Evolutionary conservation across 108 stramenopile species (phyloP), one percentile per base, ranked within the genome.

Genomic region (Licmophora abbreviata): DNA sequence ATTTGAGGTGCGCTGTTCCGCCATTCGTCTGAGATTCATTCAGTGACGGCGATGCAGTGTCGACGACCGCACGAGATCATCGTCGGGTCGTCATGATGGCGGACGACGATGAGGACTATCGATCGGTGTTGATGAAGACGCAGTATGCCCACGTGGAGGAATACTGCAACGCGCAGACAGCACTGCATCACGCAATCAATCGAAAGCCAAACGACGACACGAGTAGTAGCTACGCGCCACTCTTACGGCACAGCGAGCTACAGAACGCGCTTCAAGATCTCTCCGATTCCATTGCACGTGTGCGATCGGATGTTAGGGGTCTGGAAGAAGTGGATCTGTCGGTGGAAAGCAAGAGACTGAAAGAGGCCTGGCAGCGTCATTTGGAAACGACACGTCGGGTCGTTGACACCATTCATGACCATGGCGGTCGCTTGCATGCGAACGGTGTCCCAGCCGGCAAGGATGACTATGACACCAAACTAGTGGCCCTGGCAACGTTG

Each of bases 81-180:
- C n/a, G n/a, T n/a, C n/a, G n/a, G n/a, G n/a, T n/a, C n/a, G n/a
- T n/a, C n/a, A n/a, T n/a, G n/a, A n/a, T n/a, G n/a, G n/a, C n/a
- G n/a, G n/a, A n/a, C n/a, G n/a, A n/a, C n/a, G n/a, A n/a, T n/a
- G n/a, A n/a, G n/a, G n/a, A n/a, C n/a, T n/a, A n/a, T n/a, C n/a
- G n/a, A n/a, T n/a, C n/a, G n/a, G n/a, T n/a, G n/a, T n/a, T n/a
- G n/a, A n/a, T n/a, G n/a, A n/a, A n/a, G n/a, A n/a, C n/a, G n/a
- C 68, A 69, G 34, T 69, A 56, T 44, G 29, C 11, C 9, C 7
- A 26, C n/a, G 31, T 58, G 12, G 61, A 69, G 46, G 56, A 48
- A 18, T 69, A 50, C 36, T 62, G 61, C 23, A 62, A 69, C 31
- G 28, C 57, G 17, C 68, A 69, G 58, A 58, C 50, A 14, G 28